These are phyloP conservation scores for Phlyctochytrium bullatum DNA, from an alignment of 192 early-diverging fungal species.

Conservation along the genomic window DNA sequence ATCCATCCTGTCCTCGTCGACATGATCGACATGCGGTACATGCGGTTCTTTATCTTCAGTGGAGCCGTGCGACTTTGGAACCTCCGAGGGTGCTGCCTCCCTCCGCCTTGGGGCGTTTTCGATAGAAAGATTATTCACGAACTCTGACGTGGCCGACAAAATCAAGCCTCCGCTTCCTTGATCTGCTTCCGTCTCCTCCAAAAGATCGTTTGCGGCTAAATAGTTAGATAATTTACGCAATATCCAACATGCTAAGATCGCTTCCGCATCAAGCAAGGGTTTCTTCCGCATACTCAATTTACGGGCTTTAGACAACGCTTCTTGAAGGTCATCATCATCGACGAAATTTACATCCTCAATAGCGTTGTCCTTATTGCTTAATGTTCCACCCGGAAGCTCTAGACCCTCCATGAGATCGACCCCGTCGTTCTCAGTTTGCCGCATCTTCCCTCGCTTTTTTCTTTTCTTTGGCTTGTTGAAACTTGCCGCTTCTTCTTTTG, in stretches of 20 bases:
- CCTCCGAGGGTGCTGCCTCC: conserved; percentile 6
- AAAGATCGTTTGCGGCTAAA: conserved; percentile 18
- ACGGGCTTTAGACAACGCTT: conserved; percentile 74
- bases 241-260: conserved; percentile 59
- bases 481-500: conserved; percentile 70
- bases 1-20: background rate
- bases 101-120: conserved; percentile 1
- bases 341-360: conserved; percentile 73
- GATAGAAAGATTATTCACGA: conserved; percentile 65
- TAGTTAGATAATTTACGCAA: conserved; percentile 12
- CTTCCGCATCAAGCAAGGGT: conserved; percentile 41
- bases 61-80: conserved; percentile 29
- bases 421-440: conserved; percentile 11
- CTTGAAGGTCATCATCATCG: conserved; percentile 93
- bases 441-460: conserved; percentile 24
- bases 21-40: background rate
- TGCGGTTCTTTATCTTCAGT: conserved; percentile 9
- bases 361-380: conserved; percentile 32
- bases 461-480: conserved; percentile 84
- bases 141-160: conserved; percentile 87
- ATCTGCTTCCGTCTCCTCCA: conserved; percentile 6
- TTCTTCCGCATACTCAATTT: too few species aligned
- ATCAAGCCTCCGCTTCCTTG: conserved; percentile 38
- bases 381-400: background rate
- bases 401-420: conserved; percentile 34